Evolutionary conservation across 805 yeast genomes (phyloP).

Genomic region (Candida mattraensis): DNA sequence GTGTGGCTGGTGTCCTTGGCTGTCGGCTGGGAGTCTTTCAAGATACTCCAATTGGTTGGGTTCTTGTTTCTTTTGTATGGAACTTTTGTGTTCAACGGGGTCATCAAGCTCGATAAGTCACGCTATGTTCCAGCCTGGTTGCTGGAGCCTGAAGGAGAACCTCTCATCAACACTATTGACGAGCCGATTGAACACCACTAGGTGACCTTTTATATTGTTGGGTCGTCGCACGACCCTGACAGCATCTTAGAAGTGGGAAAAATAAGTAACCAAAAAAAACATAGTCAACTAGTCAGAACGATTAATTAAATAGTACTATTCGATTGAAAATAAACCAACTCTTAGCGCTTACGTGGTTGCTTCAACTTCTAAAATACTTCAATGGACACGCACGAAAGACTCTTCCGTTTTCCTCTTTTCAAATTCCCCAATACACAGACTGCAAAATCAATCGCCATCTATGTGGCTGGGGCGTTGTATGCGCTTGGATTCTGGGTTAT

Average conservation of each 20-base stretch:
- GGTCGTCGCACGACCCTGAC: not conserved
- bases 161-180: conserved; percentile 37
- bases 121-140: conserved; percentile 47
- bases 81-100: conserved; percentile 72
- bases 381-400: conserved; percentile 44
- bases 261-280: conserved; percentile 1
- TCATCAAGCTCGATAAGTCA: conserved; percentile 53
- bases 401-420: conserved; percentile 65
- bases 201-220: not conserved
- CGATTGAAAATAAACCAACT: too few species aligned
- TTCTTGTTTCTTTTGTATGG: conserved; percentile 66
- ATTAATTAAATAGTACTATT: too few species aligned
- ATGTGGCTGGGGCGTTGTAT: conserved; percentile 72
- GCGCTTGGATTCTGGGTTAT: conserved; percentile 89
- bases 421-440: conserved; percentile 69
- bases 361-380: conserved; percentile 4
- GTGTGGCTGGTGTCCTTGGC: conserved; percentile 72
- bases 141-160: conserved; percentile 26
- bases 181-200: conserved; percentile 42
- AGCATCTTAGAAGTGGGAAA: not conserved
- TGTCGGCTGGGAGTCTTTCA: conserved; percentile 76
- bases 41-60: conserved; percentile 60
- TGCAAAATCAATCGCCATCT: conserved; percentile 72
- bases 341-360: not conserved
- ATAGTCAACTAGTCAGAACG: not conserved